Base-by-base conservation (phyloP, 768 basidiomycete genomes). In the Calocybe indica region DNA sequence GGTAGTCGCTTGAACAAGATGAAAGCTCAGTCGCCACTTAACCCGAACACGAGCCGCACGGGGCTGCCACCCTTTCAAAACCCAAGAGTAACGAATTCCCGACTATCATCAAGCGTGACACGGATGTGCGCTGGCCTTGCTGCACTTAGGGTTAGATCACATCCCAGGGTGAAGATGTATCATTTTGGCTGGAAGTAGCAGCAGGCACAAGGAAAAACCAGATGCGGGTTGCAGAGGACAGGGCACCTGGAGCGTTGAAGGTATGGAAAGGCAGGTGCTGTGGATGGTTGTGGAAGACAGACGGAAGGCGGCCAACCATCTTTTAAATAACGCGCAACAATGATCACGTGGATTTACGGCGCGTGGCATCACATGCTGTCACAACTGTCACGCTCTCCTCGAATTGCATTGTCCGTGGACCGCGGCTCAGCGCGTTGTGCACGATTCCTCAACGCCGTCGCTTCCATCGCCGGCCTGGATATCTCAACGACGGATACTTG, bases 131-230 rank as follows among this genome's bases (percentile, higher is more conserved):
- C 47, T 53, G 55, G 61, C 65, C 70, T 58, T 58, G 57, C 58
- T 51, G 59, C 57, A 60, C 69, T 73, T 82, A 80, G 78, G 80
- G 80, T 82, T 82, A 80, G 76, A 75, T 70, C 63, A 64, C 76
- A 75, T 75, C 69, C 63, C 66, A 59, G 55, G 60, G n/a, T 43
- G 31, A 10, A 58, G 59, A 56, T 61, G 61, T 65, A 72, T 68
- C 72, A 62, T 64, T 55, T 75, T 76, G 68, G 65, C 72, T 79
- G 76, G 75, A 72, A 75, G 67, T 61, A 65, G 68, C 51, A 52
- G 62, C 61, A 55, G 55, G 58, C 22, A 55, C 51, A 48, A 52
- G 62, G 71, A 66, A 55, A 58, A 57, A 52, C 37, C 51, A 50
- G 56, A 48, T 46, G 47, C 55, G 47, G 35, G 52, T 51, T 55